A percentile compares a stretch with the other conserved stretches of the same genome.
Conservation (phyloP, 345 rosid genomes). For the Melastoma malabathricum region DNA sequence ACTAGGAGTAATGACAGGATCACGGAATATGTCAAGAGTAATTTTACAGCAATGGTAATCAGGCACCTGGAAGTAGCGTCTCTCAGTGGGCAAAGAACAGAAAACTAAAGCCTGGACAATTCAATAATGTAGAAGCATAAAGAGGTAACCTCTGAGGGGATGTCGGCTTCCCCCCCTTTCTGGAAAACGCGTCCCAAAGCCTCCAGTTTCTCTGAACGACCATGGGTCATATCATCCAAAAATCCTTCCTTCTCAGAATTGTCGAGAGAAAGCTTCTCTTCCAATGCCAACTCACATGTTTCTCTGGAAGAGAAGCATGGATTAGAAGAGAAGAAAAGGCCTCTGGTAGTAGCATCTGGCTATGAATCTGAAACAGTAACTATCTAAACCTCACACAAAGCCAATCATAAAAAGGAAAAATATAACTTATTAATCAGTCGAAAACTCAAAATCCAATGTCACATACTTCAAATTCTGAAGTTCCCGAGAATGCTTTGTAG, state of each 20-base stretch:
- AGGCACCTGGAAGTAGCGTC: slow-evolving; percentile 47
- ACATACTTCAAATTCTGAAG: slow-evolving; percentile 76
- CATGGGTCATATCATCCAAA: slow-evolving; percentile 23
- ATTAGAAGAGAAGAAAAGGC: background rate
- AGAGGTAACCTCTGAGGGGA: slow-evolving; percentile 40
- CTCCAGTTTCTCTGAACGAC: slow-evolving; percentile 30
- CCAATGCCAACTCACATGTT: slow-evolving; percentile 69
- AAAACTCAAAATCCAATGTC: no score
- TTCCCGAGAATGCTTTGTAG: slow-evolving; percentile 58
- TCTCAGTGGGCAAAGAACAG: background rate
- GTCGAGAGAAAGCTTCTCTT: slow-evolving; percentile 39
- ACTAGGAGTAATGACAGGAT: slow-evolving; percentile 84
- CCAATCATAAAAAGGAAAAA: background rate
- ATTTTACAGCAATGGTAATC: slow-evolving; percentile 82
- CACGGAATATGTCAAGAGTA: slow-evolving; percentile 75
- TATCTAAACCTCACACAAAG: background rate
- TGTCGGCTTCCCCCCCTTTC: slow-evolving; percentile 58
- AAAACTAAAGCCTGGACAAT: background rate
- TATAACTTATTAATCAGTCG: no score
- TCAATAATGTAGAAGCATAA: background rate
- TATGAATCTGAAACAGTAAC: background rate
- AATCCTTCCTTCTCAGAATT: slow-evolving; percentile 39
- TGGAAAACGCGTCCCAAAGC: slow-evolving; percentile 44
- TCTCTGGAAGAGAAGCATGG: slow-evolving; percentile 35
- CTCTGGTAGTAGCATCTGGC: background rate